These are phyloP conservation scores for Backusella australiensis DNA, from an alignment of 192 early-diverging fungal genomes.

Conservation along the genomic window DNA sequence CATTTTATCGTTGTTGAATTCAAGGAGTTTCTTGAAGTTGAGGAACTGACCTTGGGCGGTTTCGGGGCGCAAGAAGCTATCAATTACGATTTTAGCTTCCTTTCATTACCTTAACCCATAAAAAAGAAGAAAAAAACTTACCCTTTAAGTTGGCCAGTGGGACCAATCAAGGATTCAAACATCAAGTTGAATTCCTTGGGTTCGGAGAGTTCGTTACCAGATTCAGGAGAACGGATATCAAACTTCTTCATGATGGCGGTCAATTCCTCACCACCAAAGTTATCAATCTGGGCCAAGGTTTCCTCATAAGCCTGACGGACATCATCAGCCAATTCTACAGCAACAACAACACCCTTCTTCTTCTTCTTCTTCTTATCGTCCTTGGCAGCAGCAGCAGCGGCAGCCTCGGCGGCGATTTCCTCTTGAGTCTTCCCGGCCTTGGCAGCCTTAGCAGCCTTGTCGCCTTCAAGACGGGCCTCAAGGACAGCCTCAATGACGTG, in stretches of 20 bases:
- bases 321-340: conserved; percentile 59
- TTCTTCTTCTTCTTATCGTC: conserved; percentile 72
- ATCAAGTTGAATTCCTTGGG: conserved; percentile 98
- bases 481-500: conserved; percentile 95
- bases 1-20: conserved; percentile 98
- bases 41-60: conserved; percentile 99
- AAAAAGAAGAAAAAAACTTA: conserved; percentile 27
- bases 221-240: conserved; percentile 88
- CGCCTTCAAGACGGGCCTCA: conserved; percentile 86
- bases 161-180: conserved; percentile 98
- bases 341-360: conserved; percentile 62
- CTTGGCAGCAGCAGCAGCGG: conserved; percentile 33
- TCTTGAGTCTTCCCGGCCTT: conserved; percentile 40
- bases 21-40: conserved; percentile 95
- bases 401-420: not conserved
- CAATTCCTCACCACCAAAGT: conserved; percentile 86
- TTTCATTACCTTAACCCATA: not conserved
- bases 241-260: conserved; percentile 78
- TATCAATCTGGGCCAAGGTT: conserved; percentile 93
- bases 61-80: conserved; percentile 91
- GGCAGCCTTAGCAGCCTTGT: conserved; percentile 63
- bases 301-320: conserved; percentile 73
- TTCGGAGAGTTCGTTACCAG: conserved; percentile 85
- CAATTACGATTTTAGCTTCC: not conserved
- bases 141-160: conserved; percentile 92